These are phyloP conservation scores for Fragaria nilgerrensis DNA, from an alignment of 306 rosid genomes.

Conservation along the genomic window DNA sequence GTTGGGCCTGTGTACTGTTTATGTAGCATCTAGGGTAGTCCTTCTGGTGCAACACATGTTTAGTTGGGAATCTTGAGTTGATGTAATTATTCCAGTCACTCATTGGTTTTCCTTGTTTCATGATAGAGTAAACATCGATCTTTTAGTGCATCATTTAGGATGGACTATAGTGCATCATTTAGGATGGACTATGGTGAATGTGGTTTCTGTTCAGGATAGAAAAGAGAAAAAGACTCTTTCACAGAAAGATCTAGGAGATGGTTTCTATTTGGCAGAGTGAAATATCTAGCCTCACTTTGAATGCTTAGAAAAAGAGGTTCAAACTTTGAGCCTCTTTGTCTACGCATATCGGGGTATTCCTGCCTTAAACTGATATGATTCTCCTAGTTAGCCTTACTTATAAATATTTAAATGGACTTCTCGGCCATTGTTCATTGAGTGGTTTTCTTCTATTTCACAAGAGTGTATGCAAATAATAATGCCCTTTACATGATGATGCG, in stretches of 20 bases:
- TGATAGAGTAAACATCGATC: not conserved
- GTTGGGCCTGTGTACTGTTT: not conserved
- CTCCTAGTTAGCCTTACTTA: not conserved
- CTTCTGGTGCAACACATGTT: not conserved
- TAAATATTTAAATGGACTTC: not conserved
- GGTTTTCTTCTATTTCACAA: not conserved
- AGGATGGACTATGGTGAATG: not conserved
- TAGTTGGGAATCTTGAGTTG: not conserved
- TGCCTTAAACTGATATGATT: not conserved
- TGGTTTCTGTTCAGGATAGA: slow-evolving; percentile 1
- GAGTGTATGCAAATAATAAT: not conserved
- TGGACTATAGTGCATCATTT: not conserved
- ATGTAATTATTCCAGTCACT: not conserved
- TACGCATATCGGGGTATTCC: not conserved
- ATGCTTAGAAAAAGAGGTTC: no score
- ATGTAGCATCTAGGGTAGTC: not conserved
- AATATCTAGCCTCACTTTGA: not conserved
- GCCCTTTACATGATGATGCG: not conserved
- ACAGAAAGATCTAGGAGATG: not conserved
- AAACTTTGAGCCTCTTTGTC: not conserved
- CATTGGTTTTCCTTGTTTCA: not conserved
- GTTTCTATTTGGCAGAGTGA: not conserved
- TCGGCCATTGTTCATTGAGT: not conserved
- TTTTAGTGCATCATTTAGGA: not conserved
- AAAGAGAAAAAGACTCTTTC: not conserved